Base-by-base conservation (phyloP, 306 rosid genomes). In the Cucurbita moschata region DNA sequence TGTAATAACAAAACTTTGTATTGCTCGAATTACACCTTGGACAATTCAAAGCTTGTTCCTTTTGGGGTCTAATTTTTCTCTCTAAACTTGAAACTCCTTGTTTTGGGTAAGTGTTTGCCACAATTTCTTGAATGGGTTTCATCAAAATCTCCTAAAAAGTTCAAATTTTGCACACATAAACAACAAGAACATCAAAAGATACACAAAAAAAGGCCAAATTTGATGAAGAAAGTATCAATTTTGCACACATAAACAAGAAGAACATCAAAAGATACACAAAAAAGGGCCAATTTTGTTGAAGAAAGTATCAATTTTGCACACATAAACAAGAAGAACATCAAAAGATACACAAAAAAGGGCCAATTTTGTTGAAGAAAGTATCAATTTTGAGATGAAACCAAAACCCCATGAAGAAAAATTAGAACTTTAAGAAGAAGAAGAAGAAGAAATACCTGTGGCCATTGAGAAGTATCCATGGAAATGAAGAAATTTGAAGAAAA, bases 1-100 rank as follows among this genome's bases (percentile, higher is more conserved):
- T 92, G 87, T 88, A 89, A 86, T 91, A 91, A 16, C 97, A 91
- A 55, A 91, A 91, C 30, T 92, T 92, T 8, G 97, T 92, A 84
- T 92, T 92, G 0, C 82, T 79, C 51, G 97, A 92, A 76, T 86
- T 77, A 73, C 97, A 92, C 75, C 97, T 85, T 71, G 96, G 97
- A 77, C 97, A 92, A 53, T 89, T 90, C 14, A 88, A 51, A 67
- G 90, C 87, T 80, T 87, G 78, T 46, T 90, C 87, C 73, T 87
- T 85, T 30, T 88, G 88, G 8, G 91, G 85, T 77, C 83, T 82
- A 74, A 82, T 57, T 40, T 86, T 86, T 68, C 83, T 84, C 68
- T 83, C 88, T 13, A 78, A 47, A 69, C 37, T 26, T 57, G 51
- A 40, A n/a, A 64, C 51, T 10, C 53, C 71, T 26, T 79, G 74